These are phyloP conservation scores for Musa acuminata DNA, from an alignment of 176 grass and related monocot species.

Conservation along the genomic window DNA sequence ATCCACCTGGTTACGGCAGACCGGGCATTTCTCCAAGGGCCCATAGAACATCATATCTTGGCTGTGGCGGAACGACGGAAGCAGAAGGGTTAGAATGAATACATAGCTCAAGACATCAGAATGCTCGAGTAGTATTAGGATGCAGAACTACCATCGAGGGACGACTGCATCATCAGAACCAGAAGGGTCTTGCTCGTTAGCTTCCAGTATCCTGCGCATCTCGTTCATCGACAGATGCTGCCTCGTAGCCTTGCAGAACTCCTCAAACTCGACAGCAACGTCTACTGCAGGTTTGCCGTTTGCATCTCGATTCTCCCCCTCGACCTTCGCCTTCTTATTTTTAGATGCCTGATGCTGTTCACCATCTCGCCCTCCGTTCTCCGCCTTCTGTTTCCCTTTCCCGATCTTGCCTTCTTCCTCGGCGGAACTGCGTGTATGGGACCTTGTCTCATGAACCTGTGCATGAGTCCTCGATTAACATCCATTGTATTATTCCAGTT, in stretches of 20 bases:
- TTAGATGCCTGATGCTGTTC: conserved; percentile 9
- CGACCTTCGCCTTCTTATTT: conserved; percentile 44
- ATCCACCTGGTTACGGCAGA: conserved; percentile 47
- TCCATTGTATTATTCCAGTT: too few relatives aligned
- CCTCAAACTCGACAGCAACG: conserved; percentile 23
- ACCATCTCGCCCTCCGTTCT: neutral
- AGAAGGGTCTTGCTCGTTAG: conserved; percentile 51
- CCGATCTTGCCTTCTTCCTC: conserved; percentile 1
- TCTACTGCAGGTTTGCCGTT: conserved; percentile 20
- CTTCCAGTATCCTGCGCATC: conserved; percentile 74
- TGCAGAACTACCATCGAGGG: conserved; percentile 37
- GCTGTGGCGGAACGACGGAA: conserved; percentile 20
- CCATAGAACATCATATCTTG: conserved; percentile 82
- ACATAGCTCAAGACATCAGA: neutral
- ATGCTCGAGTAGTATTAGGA: neutral
- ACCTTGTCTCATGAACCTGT: conserved; percentile 8
- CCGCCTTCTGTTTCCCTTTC: conserved; percentile 1
- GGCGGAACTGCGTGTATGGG: neutral
- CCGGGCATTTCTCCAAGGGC: conserved; percentile 47
- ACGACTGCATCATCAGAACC: conserved; percentile 58
- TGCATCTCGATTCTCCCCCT: conserved; percentile 23
- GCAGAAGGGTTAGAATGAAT: neutral
- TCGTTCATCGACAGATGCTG: conserved; percentile 51
- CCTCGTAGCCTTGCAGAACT: conserved; percentile 52
- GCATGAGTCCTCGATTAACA: too few relatives aligned